A percentile compares a stretch with the other conserved stretches of the same genome.
Conservation (phyloP, 164 flowering plant genomes). For the Piper longum region DNA sequence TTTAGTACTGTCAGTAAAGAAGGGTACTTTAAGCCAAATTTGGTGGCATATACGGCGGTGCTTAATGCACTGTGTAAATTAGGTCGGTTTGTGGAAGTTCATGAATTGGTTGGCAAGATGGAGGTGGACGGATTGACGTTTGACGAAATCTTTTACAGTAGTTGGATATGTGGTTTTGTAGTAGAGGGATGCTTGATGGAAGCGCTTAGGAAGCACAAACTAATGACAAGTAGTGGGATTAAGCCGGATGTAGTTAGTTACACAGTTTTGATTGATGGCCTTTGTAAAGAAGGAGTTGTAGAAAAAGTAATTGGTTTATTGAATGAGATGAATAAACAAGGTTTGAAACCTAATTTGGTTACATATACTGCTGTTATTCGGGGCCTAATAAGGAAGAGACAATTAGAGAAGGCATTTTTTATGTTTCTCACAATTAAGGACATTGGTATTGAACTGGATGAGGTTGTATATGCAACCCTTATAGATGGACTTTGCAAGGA, state of each 20-base stretch:
- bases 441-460: slow-evolving; percentile 45
- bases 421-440: slow-evolving; percentile 34
- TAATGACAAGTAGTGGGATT: slow-evolving; percentile 41
- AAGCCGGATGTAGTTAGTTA: slow-evolving; percentile 44
- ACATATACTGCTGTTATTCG: slow-evolving; percentile 56
- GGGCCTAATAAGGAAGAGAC: slow-evolving; percentile 57
- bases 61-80: slow-evolving; percentile 41
- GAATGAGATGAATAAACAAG: slow-evolving; percentile 39
- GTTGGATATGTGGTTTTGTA: slow-evolving; percentile 59
- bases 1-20: slow-evolving; percentile 32
- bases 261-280: slow-evolving; percentile 58
- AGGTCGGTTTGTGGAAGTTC: slow-evolving; percentile 41
- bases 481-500: slow-evolving; percentile 49
- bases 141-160: slow-evolving; percentile 59
- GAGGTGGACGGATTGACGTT: slow-evolving; percentile 36
- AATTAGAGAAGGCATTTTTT: slow-evolving; percentile 48
- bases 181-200: slow-evolving; percentile 30
- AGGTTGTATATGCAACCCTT: slow-evolving; percentile 50
- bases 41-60: slow-evolving; percentile 51
- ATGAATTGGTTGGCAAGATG: slow-evolving; percentile 36
- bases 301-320: slow-evolving; percentile 68
- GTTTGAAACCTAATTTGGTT: slow-evolving; percentile 45
- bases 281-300: slow-evolving; percentile 50
- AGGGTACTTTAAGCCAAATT: slow-evolving; percentile 32
- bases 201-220: slow-evolving; percentile 31